Evolutionary conservation across 2,329 filamentous ascomycete species (phyloP).

Genomic region (Cordyceps tenuipes): DNA sequence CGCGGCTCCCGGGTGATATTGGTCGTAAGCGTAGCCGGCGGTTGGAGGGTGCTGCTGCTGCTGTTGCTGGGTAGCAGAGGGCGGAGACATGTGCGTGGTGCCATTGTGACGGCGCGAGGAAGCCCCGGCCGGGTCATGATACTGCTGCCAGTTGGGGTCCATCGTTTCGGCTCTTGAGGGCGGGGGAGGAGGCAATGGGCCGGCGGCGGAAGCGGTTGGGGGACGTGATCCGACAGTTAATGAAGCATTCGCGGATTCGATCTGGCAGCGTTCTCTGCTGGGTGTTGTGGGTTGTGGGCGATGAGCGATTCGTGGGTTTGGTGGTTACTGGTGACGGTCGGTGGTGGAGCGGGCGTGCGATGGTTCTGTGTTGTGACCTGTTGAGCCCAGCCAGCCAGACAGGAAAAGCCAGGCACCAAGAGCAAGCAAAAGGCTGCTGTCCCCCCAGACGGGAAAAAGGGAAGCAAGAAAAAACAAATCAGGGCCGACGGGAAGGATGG

Average conservation of each 20-base stretch:
- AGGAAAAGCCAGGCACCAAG: constrained; percentile 8
- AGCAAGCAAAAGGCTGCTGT: neutral
- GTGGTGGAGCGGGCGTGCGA: constrained; percentile 16
- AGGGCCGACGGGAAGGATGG: neutral
- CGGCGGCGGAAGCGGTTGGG: constrained; percentile 4
- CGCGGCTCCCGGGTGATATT: constrained; percentile 43
- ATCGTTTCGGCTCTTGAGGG: constrained; percentile 26
- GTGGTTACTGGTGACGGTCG: neutral
- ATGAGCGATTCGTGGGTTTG: neutral
- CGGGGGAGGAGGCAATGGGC: neutral
- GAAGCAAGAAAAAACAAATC: neutral
- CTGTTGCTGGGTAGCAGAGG: constrained; percentile 12
- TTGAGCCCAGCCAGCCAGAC: constrained; percentile 3
- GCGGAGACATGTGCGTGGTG: constrained; percentile 26
- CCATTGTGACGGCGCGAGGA: constrained; percentile 57
- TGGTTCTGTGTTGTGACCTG: constrained; percentile 13
- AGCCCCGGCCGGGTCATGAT: constrained; percentile 53
- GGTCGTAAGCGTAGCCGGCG: constrained; percentile 58
- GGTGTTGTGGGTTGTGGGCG: neutral
- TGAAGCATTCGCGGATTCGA: constrained; percentile 4
- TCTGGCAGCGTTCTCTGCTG: neutral
- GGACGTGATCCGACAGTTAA: neutral
- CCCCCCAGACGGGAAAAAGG: neutral
- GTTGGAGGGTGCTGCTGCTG: constrained; percentile 29
- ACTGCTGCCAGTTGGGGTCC: constrained; percentile 44